phyloP scores from a whole-genome alignment of 495 filamentous ascomycete genomes.

The Tetracladium marchalianum region DNA sequence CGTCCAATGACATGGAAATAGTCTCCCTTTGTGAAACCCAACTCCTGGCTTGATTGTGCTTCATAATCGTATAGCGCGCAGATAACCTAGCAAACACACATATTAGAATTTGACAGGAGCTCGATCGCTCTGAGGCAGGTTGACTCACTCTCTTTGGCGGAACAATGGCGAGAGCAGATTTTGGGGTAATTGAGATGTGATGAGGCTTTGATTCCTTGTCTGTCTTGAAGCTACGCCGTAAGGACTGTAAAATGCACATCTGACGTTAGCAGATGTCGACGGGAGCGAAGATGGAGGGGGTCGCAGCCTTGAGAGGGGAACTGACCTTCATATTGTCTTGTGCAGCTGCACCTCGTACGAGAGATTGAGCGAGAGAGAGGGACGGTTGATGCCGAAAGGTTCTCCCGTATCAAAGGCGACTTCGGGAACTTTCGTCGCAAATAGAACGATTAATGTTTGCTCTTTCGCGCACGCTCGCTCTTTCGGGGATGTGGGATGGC shows the following conservation, averaged over 20 bases:
- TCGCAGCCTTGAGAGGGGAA: background rate
- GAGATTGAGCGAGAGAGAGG: background rate
- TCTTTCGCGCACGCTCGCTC: background rate
- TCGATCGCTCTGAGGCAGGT: slow-evolving; percentile 1
- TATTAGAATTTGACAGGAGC: slow-evolving; percentile 17
- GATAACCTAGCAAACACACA: slow-evolving; percentile 59
- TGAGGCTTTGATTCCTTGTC: slow-evolving; percentile 67
- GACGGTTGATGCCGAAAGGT: background rate
- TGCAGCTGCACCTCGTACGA: slow-evolving; percentile 7
- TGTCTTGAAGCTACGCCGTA: slow-evolving; percentile 79
- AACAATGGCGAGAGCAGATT: slow-evolving; percentile 88
- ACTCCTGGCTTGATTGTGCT: slow-evolving; percentile 64
- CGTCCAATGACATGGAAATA: slow-evolving; percentile 98
- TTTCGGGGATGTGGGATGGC: background rate
- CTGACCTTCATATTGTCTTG: slow-evolving; percentile 18
- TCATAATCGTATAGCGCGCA: slow-evolving; percentile 91
- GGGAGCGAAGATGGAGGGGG: background rate
- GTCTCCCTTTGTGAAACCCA: slow-evolving; percentile 87
- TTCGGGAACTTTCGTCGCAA: background rate
- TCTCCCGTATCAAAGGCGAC: background rate
- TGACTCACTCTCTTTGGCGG: slow-evolving; percentile 86
- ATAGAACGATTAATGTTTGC: background rate
- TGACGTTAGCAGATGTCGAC: background rate
- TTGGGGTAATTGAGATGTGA: slow-evolving; percentile 82
- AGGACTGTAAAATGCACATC: slow-evolving; percentile 42